Evolutionary conservation across 352 stramenopile genomes (phyloP), one percentile per base, ranked within the genome.

Genomic region (Phytophthora litchii): DNA sequence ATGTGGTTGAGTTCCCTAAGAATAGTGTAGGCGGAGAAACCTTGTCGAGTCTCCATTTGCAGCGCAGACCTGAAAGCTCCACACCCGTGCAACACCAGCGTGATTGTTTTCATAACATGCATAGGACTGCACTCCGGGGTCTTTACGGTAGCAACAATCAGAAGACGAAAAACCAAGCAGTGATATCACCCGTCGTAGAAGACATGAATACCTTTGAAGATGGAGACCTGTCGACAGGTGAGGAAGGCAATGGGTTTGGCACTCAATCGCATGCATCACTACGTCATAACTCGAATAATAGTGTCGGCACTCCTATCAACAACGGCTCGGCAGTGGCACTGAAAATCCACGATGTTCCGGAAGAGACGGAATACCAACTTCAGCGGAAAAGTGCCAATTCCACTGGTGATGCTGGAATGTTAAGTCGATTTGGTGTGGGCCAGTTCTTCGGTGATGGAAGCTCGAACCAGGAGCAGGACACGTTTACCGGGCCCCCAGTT

Each of bases 101-200:
- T 7, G 29, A 40, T 29, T 32, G 23, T 8, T 37, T 29, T 8
- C 57, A n/a, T 19, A 69, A 44, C 17, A 83, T 86, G 72, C 70
- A 83, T 49, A 65, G 60, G 47, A 53, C 58, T 17, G 54, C 60
- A 14, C 61, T 88, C 3, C 72, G 73, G 17, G 67, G 73, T 40
- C 56, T 86, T 3, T 84, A 88, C 58, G 40, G 57, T 32, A 36
- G 53, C 41, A 69, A 34, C 19, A 71, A 63, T 29, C 32, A 34
- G 19, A 74, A 86, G 56, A 54, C 71, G 29, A 89, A 80, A 67
- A 71, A 72, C 35, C 67, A 67, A n/a, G 77, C 78, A 0, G 72
- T 74, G 14, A 72, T 90, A 6, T 80, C 74, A 8, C 80, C 80
- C 9, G 73, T 82, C 7, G 59, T 87, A 10, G 73, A 76, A 20